phyloP scores from a whole-genome alignment of 352 stramenopile species.

The Aphanomyces euteiches region DNA sequence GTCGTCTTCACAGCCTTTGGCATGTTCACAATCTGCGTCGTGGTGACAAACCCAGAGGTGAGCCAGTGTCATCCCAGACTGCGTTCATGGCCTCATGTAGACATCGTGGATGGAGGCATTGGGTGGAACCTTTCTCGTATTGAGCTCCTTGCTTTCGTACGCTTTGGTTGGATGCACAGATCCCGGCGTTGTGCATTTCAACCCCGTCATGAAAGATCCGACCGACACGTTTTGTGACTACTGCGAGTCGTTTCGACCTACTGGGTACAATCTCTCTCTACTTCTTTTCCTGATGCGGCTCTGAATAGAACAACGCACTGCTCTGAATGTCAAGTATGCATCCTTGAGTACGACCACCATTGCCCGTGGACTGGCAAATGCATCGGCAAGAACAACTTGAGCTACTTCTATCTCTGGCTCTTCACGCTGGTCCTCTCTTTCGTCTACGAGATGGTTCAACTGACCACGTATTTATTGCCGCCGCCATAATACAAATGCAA shows the following conservation, averaged over 20 bases:
- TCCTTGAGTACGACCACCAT: conserved; percentile 70
- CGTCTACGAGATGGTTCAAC: conserved; percentile 85
- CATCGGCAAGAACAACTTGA: conserved; percentile 42
- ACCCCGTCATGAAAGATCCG: conserved; percentile 31
- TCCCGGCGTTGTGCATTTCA: conserved; percentile 54
- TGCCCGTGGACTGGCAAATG: conserved; percentile 47
- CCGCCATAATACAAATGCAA: conserved; percentile 29
- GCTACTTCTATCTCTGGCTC: conserved; percentile 50
- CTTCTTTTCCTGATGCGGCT: conserved; percentile 21
- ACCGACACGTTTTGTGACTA: conserved; percentile 76
- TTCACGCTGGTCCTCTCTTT: conserved; percentile 81
- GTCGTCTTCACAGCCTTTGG: conserved; percentile 54
- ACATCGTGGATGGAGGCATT: conserved; percentile 38
- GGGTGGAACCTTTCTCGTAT: conserved; percentile 54
- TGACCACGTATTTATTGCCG: conserved; percentile 79
- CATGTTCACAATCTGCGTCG: conserved; percentile 42
- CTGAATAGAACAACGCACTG: conserved; percentile 65
- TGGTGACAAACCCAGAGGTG: conserved; percentile 47
- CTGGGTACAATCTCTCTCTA: conserved; percentile 42
- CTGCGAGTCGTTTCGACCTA: conserved; percentile 70
- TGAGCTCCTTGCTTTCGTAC: conserved; percentile 58
- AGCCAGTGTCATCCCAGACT: conserved; percentile 11
- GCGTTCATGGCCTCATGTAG: conserved; percentile 4
- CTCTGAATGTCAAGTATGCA: conserved; percentile 83
- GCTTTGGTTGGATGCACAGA: conserved; percentile 68